Evolutionary conservation across 345 rosid genomes (phyloP).

Genomic region (Barbarea vulgaris): DNA sequence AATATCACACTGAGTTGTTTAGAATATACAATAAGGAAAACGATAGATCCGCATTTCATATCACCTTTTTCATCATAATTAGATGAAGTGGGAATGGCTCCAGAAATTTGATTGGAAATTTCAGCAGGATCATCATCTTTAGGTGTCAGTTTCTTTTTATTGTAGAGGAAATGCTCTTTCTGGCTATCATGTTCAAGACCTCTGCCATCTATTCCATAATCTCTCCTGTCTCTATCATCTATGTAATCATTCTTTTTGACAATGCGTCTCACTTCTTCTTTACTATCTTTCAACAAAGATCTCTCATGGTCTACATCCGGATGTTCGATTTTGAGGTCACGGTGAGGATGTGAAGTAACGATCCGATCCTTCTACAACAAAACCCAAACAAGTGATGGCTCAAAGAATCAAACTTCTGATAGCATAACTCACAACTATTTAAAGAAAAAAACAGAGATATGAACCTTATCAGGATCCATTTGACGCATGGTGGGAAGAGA

Average conservation of each 20-base stretch:
- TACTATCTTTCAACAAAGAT: slow-evolving; percentile 54
- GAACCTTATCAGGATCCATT: slow-evolving; percentile 71
- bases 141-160: slow-evolving; percentile 50
- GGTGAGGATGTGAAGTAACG: slow-evolving; percentile 52
- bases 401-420: slow-evolving; percentile 6
- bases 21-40: background rate
- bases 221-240: slow-evolving; percentile 74
- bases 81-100: slow-evolving; percentile 55
- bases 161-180: slow-evolving; percentile 61
- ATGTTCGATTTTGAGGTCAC: slow-evolving; percentile 59
- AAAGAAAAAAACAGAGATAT: background rate
- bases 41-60: slow-evolving; percentile 51
- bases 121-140: slow-evolving; percentile 56
- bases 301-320: slow-evolving; percentile 64
- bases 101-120: slow-evolving; percentile 58
- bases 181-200: slow-evolving; percentile 63
- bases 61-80: slow-evolving; percentile 69
- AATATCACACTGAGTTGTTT: background rate
- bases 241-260: slow-evolving; percentile 74
- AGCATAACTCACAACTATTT: background rate
- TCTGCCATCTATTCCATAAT: slow-evolving; percentile 55
- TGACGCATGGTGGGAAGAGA: slow-evolving; percentile 54
- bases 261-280: slow-evolving; percentile 69
- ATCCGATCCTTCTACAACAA: slow-evolving; percentile 73
- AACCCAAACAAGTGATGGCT: slow-evolving; percentile 40